Base-by-base conservation (phyloP, 2,329 filamentous ascomycete genomes). In the Scytalidium lignicola region DNA sequence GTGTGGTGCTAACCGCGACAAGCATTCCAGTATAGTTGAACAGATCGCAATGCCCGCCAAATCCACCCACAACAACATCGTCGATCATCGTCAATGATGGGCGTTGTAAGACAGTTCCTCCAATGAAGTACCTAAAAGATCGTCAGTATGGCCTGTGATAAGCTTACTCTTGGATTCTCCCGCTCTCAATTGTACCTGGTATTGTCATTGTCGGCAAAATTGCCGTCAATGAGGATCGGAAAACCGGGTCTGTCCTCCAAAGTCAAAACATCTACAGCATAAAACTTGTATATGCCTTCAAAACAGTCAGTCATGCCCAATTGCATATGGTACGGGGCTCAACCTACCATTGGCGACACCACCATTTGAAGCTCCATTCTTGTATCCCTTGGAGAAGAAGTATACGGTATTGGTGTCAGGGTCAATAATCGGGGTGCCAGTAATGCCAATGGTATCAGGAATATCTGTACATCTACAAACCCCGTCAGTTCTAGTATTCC, bases 31-130 rank as follows among this genome's bases (percentile, higher is more conserved):
- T 67, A 47, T 65, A 74, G 49, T 76, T 75, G 59, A 69, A 75
- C 2, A 68, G 60, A 54, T 74, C 73, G 50, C 73, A 76, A 48
- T 75, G 67, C 7, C 71, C 72, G 12, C 73, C 73, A 52, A 76
- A 75, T 1, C 65, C 72, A 13, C 67, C 73, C 44, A 74, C 70
- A 3, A 76, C 64, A 20, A 68, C 62, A 20, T 67, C 66, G 26
- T 71, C 69, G 4, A 72, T 58, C 23, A 69, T 54, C 10, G 67
- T 57, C 17, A 75, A 52, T 28, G 68, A 65, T 1, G 71, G 69
- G 17, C 71, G 63, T 57, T 76, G 73, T 43, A 74, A 62, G 21
- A 74, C 64, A 4, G 70, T 66, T 1, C 74, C 74, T 4, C 71
- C 72, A 32, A 72, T 60, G 53, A 75, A 74, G 39, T 70, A 72